Conservation (phyloP, 371 early-diverging fungal species). For the Mortierella sp. region DNA sequence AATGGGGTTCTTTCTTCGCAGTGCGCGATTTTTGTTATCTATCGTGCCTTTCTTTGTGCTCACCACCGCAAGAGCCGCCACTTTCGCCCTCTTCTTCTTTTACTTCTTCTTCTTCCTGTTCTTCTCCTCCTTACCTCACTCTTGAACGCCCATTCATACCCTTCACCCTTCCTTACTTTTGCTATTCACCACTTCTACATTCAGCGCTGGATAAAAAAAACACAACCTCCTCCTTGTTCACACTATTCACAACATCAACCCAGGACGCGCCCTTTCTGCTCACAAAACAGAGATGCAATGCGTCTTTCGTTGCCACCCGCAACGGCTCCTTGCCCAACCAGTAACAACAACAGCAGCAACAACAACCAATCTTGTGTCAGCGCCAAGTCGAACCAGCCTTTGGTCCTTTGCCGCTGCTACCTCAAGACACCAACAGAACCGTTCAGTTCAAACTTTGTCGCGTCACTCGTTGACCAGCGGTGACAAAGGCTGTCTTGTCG, state of each 20-base stretch:
- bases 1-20: neutral
- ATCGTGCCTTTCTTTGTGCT: neutral
- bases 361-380: neutral
- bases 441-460: neutral
- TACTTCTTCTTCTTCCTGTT: neutral
- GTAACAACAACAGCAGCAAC: neutral
- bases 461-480: neutral
- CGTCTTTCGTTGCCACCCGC: conserved; percentile 43
- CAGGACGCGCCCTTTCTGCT: conserved; percentile 1
- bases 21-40: neutral
- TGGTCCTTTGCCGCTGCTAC: neutral
- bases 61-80: neutral
- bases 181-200: neutral
- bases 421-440: neutral
- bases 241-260: neutral
- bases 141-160: too few relatives aligned
- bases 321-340: conserved; percentile 18
- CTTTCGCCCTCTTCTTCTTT: neutral
- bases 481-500: neutral
- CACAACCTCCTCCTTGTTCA: neutral
- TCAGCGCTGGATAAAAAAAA: neutral
- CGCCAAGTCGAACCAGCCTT: neutral
- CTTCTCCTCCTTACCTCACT: neutral
- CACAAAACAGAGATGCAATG: conserved; percentile 32
- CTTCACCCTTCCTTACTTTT: neutral